Base-by-base conservation (phyloP, 2,329 filamentous ascomycete genomes). In the Ceratocystis harringtonii region DNA sequence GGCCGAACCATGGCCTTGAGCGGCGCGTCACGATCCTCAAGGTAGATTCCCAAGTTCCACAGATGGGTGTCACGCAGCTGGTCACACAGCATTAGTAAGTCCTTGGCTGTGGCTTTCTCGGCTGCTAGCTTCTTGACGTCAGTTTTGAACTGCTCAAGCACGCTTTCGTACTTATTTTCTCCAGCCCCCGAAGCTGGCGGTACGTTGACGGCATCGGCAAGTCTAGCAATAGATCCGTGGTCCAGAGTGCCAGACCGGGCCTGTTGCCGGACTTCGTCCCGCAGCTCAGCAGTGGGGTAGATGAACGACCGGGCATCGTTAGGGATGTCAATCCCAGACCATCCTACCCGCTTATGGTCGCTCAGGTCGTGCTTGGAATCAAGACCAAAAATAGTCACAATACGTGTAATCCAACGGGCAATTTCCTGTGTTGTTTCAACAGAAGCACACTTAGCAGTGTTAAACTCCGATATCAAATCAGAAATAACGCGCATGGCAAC, bases 371-470 rank as follows among this genome's bases (percentile, higher is more conserved):
- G 71, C 8, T 72, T 70, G 12, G 77, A 78, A 71, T 92, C 87
- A 0, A 96, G 81, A 50, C 92, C 92, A 68, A 96, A 89, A 68
- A 92, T 89, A 67, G 88, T 87, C 17, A 94, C 85, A 67, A 96
- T 87, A 66, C 84, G 84, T 0, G 92, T 96, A 57, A 96, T 79
- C 86, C 89, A 96, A 63, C 83, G 80, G 5, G 88, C 90, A 65
- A 89, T 77, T 55, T 64, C 50, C 19, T 48, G 64, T 12, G 64
- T 64, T 2, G 64, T 63, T 10, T 62, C 36, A 22, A 61, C 44
- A 19, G 66, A 65, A 25, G 62, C 41, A 36, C 55, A 65, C 50
- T 66, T 65, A 28, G 61, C 64, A 43, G 66, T 68, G 55, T 68
- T 68, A 28, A 65, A 68, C 61, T 88, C 84, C 61, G 85, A 87